Evolutionary conservation across 805 yeast genomes (phyloP), one percentile per base, ranked within the genome.

Genomic region (Sungouiella thailandica): DNA sequence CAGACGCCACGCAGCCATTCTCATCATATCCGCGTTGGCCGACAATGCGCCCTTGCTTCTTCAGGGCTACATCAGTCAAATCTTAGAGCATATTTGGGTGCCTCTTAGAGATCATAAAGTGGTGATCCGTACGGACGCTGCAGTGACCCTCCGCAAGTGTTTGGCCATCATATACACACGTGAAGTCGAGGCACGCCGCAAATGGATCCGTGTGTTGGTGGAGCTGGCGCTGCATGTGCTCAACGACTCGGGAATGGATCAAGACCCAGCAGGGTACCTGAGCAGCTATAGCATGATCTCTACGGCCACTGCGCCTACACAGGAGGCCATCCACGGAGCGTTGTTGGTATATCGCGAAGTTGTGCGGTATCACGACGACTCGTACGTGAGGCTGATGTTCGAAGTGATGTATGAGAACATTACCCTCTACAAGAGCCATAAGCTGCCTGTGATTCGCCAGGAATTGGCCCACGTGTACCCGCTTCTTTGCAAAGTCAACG

Each of bases 391-490:
- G 32, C 74, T 80, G 7, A 81, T 77, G 52, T 82, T 83, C 47
- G 85, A 82, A 39, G 81, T 78, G 26, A 79, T 88, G 13, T 86
- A 84, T 56, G 89, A 83, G 43, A 76, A 80, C 10, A 71, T 88
- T 7, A 72, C 84, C 44, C 62, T 72, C 29, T 83, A 81, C 55
- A 84, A 82, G 53, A 93, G 86, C 44, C 85, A 83, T 58, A 83
- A 83, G 50, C 76, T 83, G 31, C 62, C 76, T 14, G 74, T 84
- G 4, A 80, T 93, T 11, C 72, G 96, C 41, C 80, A 80, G 37
- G 96, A 90, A 45, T 80, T 90, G n/a, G 77, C 94, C 8, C 76
- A 77, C 27, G 80, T 89, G 31, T 68, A 90, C 40, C 96, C 98
- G 0, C 70, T 83, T 15, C 60, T 93, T 20, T 95, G 97, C 30